These are phyloP conservation scores for Pseudozyma sp. DNA, from an alignment of 1,284 basidiomycete genomes.

Conservation along the genomic window DNA sequence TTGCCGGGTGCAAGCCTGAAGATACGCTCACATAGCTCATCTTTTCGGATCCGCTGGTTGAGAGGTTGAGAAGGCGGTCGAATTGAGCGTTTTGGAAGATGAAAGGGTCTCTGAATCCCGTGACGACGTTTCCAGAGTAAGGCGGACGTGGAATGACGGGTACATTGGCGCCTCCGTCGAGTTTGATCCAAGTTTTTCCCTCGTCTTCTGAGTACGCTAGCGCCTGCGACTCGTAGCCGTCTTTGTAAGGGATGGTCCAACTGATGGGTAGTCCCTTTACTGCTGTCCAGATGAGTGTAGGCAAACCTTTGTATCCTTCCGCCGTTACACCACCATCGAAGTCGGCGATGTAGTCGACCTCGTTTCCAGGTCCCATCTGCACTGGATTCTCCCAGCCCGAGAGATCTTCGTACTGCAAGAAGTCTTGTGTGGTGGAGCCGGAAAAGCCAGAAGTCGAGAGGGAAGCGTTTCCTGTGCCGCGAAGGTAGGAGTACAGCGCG, in stretches of 20 bases:
- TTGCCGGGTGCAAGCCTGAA: conserved; percentile 17
- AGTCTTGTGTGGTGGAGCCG: conserved; percentile 29
- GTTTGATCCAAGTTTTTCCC: conserved; percentile 40
- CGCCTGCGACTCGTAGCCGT: conserved; percentile 35
- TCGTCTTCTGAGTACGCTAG: conserved; percentile 37
- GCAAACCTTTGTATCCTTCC: conserved; percentile 31
- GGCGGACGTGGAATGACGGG: conserved; percentile 37
- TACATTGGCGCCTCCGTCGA: conserved; percentile 24
- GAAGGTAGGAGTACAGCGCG: conserved; percentile 30
- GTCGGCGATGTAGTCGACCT: conserved; percentile 33
- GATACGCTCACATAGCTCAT: conserved; percentile 25
- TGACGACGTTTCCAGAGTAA: conserved; percentile 25
- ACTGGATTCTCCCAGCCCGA: conserved; percentile 23
- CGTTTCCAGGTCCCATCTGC: conserved; percentile 36
- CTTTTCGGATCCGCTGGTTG: background rate
- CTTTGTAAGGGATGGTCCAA: conserved; percentile 43
- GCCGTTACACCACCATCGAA: conserved; percentile 41
- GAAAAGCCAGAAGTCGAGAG: conserved; percentile 27
- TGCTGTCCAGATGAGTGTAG: conserved; percentile 37
- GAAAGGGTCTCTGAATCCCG: conserved; percentile 39
- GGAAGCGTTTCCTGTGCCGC: conserved; percentile 16
- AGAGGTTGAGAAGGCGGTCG: conserved; percentile 22
- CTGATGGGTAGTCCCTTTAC: conserved; percentile 35
- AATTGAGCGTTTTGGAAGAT: conserved; percentile 31
- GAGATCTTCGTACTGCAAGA: conserved; percentile 26